Percentiles rank a stretch among this genome's conserved stretches.
Conservation (phyloP, 345 rosid genomes). For the Limnanthes douglasii region DNA sequence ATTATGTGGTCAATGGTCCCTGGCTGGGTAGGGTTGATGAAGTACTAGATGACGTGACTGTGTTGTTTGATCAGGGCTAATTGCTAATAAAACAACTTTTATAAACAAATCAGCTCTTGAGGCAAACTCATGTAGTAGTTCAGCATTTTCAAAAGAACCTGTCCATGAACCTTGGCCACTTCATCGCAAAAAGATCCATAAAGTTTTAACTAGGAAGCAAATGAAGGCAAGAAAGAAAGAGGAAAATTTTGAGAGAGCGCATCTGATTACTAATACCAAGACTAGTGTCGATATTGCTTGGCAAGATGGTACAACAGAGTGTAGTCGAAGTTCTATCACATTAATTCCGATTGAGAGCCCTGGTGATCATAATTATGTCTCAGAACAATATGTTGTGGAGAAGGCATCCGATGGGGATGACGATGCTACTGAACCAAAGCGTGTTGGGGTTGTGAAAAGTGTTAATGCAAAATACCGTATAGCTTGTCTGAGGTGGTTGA, state of each 20-base stretch:
- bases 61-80: conserved; percentile 88
- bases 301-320: conserved; percentile 73
- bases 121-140: no score
- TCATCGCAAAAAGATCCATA: conserved; percentile 85
- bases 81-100: no score
- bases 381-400: conserved; percentile 93
- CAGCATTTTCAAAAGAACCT: conserved; percentile 53
- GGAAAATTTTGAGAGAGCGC: conserved; percentile 79
- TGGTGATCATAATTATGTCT: conserved; percentile 92
- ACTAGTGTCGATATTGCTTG: conserved; percentile 71
- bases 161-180: conserved; percentile 72
- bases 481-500: conserved; percentile 76
- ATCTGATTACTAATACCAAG: conserved; percentile 50
- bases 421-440: conserved; percentile 42
- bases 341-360: conserved; percentile 92
- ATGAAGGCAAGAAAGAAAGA: conserved; percentile 70
- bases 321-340: conserved; percentile 31
- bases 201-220: conserved; percentile 64
- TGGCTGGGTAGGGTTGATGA: conserved; percentile 96
- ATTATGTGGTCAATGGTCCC: conserved; percentile 80
- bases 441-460: conserved; percentile 75
- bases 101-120: no score
- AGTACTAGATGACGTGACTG: conserved; percentile 84
- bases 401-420: conserved; percentile 64
- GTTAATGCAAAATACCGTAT: conserved; percentile 91